Evolutionary conservation across 148 eudicot species (phyloP).

Genomic region (Talinum fruticosum): DNA sequence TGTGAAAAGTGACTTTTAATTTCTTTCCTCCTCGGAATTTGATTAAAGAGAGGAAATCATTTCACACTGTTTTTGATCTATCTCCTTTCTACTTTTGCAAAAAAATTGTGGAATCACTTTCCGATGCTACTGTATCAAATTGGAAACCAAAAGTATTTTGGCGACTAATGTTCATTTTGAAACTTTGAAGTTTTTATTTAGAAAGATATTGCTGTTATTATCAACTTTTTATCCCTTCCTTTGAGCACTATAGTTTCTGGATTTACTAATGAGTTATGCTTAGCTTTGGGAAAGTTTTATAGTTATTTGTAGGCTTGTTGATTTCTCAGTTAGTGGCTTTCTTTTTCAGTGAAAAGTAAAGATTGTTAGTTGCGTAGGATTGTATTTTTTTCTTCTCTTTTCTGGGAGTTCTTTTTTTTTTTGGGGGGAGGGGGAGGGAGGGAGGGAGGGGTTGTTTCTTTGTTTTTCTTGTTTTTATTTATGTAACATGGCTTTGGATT

Average conservation of each 20-base stretch:
- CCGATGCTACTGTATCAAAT: not conserved
- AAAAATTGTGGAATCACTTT: not conserved
- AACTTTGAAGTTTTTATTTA: not conserved
- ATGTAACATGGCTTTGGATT: not conserved
- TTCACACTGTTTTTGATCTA: not conserved
- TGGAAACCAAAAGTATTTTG: not conserved
- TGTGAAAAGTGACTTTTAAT: not conserved
- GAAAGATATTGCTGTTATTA: not conserved
- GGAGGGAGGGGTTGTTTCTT: no score
- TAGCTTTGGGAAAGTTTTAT: not conserved
- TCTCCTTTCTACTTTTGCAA: not conserved
- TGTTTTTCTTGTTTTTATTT: not conserved
- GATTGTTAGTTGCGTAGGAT: not conserved
- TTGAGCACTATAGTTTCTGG: not conserved
- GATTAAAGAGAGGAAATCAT: constrained; percentile 1
- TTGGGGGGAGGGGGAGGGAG: not conserved
- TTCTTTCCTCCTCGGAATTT: not conserved
- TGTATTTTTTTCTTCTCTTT: not conserved
- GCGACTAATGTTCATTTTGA: not conserved
- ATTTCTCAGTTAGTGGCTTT: not conserved
- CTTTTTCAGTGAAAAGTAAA: not conserved
- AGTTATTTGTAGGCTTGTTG: not conserved
- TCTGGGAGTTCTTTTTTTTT: not conserved
- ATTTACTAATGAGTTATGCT: not conserved
- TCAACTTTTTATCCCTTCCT: not conserved